Evolutionary conservation across 2,329 filamentous ascomycete genomes (phyloP), one percentile per base, ranked within the genome.

Genomic region (Botrytis aclada): DNA sequence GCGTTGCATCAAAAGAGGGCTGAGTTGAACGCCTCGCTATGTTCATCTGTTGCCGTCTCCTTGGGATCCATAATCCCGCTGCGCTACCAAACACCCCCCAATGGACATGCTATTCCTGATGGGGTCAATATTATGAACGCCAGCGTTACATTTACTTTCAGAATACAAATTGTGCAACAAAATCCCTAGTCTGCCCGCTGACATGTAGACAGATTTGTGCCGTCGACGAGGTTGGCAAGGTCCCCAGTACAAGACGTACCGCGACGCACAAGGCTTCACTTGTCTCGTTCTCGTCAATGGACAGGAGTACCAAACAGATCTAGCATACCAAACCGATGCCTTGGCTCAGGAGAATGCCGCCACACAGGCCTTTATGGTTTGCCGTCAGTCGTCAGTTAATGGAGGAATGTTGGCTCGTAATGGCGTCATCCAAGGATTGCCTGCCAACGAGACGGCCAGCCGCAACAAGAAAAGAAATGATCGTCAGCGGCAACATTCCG

Each of bases 301-400:
- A 78, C 92, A 95, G 81, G 94, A 97, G 85, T 98, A 98, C 85
- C 93, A 95, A 82, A 97, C 95, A 61, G 94, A 97, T 82, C 88
- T 92, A 54, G 88, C 91, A 76, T 97, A 96, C 84, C 90, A 93
- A 81, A 93, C 92, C 75, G 93, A 95, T 81, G 86, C 88, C 66
- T 86, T 97, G 77, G 95, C 95, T 64, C 93, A 94, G 81, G 95
- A 98, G 83, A 96, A 95, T 79, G 95, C 95, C 39, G 95, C 95
- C 74, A 97, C 97, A 89, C 92, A 94, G 75, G 95, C 95, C 73
- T 98, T 97, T 84, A 95, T 97, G 89, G 96, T 98, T 77, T 98
- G 95, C 86, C 92, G 94, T 76, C 97, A 97, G 86, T 98, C 98
- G 84, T 97, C 94, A 72, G 93, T 97, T 82, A 98, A 97, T 81